phyloP scores from a whole-genome alignment of 108 stramenopile species.

The Conticribra weissflogii region DNA sequence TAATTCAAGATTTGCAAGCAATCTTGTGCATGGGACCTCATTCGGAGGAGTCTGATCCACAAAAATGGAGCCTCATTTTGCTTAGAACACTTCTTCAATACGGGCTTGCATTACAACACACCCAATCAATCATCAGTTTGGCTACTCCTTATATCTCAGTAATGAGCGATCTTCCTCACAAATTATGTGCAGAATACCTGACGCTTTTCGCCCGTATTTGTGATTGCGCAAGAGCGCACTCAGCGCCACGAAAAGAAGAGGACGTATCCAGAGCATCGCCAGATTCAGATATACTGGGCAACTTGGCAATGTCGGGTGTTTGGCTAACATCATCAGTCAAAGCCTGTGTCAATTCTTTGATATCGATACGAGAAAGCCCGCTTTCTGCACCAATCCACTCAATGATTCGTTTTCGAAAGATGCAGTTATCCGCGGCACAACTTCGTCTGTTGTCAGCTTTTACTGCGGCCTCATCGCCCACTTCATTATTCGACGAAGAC shows the following conservation, averaged over 20 bases:
- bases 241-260: constrained; percentile 1
- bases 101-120: constrained; percentile 59
- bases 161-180: constrained; percentile 22
- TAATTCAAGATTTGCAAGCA: constrained; percentile 42
- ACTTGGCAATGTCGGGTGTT: constrained; percentile 37
- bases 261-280: constrained; percentile 1
- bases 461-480: constrained; percentile 25
- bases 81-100: constrained; percentile 77
- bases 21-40: constrained; percentile 34
- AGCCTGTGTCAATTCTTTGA: constrained; percentile 20
- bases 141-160: constrained; percentile 51
- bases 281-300: constrained; percentile 6
- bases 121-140: constrained; percentile 56
- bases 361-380: background rate
- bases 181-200: constrained; percentile 62
- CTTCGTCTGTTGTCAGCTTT: constrained; percentile 46
- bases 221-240: constrained; percentile 16
- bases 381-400: background rate
- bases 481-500: constrained; percentile 2
- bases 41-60: constrained; percentile 44
- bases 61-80: constrained; percentile 65
- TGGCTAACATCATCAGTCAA: constrained; percentile 47
- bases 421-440: constrained; percentile 36
- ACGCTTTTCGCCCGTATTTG: constrained; percentile 46
- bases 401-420: background rate